Base-by-base conservation (phyloP, 1,284 basidiomycete species). In the Macrocybe sp. region DNA sequence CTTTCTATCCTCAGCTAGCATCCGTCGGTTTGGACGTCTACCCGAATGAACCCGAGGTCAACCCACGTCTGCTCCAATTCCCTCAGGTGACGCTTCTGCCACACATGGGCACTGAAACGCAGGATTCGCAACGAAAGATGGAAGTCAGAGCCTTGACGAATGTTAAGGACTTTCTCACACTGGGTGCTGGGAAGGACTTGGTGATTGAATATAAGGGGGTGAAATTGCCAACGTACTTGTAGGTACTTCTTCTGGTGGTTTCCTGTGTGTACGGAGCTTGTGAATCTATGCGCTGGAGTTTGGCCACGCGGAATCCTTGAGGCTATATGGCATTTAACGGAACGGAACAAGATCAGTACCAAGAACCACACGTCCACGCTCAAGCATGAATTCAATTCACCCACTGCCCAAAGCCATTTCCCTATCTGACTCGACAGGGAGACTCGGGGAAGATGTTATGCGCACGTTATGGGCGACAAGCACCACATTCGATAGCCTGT, bases 1-100 rank as follows among this genome's bases (percentile, higher is more conserved):
- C n/a, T 33, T 43, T 46, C 7, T 34, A 32, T 45, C 33, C 29
- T 50, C 59, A 93, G 87, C 77, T 93, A 50, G 81, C 77, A 44
- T 84, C 84, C 2, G 88, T 90, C 14, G 94, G 94, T 16, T 73
- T 97, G 16, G 94, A 97, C 56, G 93, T 96, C 30, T 97, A 80
- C 70, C 90, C 91, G 3, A 76, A 92, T 64, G 93, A 97, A 65
- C 93, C 92, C 1, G 67, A 83, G 39, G 84, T 96, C 46, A 90
- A 95, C 65, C 85, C 88, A 1, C 79, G 83, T 14, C 69, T 95
- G 36, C 73, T 92, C 50, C 76, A 81, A 9, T 90, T 92, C 66
- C 82, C 86, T 30, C 85, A 92, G 56, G 83, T 91, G 52, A 87
- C 85, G 10, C 73, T 96, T 9, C 76, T 96, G 12, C 93, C 93